A percentile compares a stretch with the other conserved stretches of the same genome.
Conservation (phyloP, 169 alveolate species). For the Plasmodium falciparum region DNA sequence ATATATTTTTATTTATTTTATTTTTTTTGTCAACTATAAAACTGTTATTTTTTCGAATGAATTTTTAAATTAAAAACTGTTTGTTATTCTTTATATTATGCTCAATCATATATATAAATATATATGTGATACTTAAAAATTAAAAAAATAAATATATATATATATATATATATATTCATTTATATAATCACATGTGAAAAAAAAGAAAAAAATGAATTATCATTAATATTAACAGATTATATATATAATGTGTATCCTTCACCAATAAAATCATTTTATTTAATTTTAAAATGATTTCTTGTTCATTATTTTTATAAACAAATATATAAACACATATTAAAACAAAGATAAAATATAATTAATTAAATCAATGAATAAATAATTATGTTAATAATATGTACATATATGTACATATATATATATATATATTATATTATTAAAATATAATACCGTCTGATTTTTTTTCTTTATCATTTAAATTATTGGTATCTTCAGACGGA, state of each 20-base stretch:
- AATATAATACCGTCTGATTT: constrained; percentile 25
- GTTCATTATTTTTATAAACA: neutral
- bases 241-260: neutral
- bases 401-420: no score
- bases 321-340: constrained; percentile 10
- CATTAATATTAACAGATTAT: no score
- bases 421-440: constrained; percentile 4
- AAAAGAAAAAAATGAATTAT: neutral
- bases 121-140: neutral
- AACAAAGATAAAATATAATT: constrained; percentile 1
- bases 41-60: neutral
- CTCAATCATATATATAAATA: constrained; percentile 6
- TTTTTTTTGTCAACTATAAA: neutral
- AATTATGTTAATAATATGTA: neutral
- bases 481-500: constrained; percentile 7
- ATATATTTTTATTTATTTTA: neutral
- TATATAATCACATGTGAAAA: neutral
- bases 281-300: constrained; percentile 5
- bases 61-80: constrained; percentile 8
- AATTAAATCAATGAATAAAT: constrained; percentile 1
- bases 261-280: neutral
- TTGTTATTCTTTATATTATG: constrained; percentile 22
- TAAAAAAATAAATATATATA: neutral
- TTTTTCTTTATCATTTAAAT: constrained; percentile 29
- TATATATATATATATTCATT: neutral